Evolutionary conservation across 2,329 filamentous ascomycete genomes (phyloP), one percentile per base, ranked within the genome.

Genomic region (Coniosporium tulheliwenetii): DNA sequence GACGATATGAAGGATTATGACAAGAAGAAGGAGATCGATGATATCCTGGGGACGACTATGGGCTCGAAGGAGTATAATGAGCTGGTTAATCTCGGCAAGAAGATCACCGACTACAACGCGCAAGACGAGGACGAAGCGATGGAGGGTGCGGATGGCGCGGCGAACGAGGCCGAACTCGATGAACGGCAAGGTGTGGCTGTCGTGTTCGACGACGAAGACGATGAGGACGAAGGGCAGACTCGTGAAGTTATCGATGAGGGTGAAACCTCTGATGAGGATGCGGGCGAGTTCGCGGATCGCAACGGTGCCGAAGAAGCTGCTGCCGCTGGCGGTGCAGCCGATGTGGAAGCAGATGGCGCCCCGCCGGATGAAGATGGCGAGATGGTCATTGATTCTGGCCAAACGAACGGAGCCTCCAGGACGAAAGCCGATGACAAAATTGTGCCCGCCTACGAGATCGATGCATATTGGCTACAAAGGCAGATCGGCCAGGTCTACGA

Each of bases 101-200:
- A 98, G 65, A 94, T 98, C 47, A 98, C 91, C 39, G 91, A 98
- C 59, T 98, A 96, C 61, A 84, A 96, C 61, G 84, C 84, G 33
- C 86, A 96, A 57, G 89, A 96, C 48, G 91, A 95, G 30, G 87
- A 96, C 47, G 89, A 94, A 48, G 79, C 86, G 43, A 83, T 85
- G 68, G 81, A 75, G 29, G 78, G 80, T 52, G 57, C 53, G 26
- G 80, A 75, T 43, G 71, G 76, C 26, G 72, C 68, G 15, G 75
- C 68, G 13, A 83, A 79, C 37, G 81, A 64, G 19, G 71, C 75
- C 29, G 87, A 95, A 57, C 75, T 95, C 39, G 91, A 95, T 53
- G 87, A 95, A 52, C 79, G 85, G 39, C 86, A 98, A 60, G 91
- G 91, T 69, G 91, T 98, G 37, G 91, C 93, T 31, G 91, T 98